phyloP scores from a whole-genome alignment of 441 rosid genomes.

The Monsonia emarginata region DNA sequence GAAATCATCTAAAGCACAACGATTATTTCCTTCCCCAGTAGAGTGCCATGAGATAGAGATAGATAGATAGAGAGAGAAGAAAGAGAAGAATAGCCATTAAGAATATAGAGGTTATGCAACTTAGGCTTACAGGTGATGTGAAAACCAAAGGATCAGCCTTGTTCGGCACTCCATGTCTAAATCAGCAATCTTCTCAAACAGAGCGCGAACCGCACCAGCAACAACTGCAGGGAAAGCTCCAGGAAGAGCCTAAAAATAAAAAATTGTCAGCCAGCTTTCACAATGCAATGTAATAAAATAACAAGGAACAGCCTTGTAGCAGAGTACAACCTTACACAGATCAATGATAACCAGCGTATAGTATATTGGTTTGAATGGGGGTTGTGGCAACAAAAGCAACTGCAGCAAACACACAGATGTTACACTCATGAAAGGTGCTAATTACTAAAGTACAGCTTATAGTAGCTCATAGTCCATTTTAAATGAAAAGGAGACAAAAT shows the following conservation, averaged over 20 bases:
- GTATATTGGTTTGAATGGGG: slow-evolving; percentile 91
- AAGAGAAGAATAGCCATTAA: background rate
- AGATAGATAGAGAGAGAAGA: too few relatives aligned
- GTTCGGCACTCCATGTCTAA: slow-evolving; percentile 93
- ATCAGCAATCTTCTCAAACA: slow-evolving; percentile 88
- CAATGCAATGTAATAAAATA: background rate
- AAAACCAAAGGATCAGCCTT: slow-evolving; percentile 93
- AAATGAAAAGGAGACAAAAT: slow-evolving; percentile 8
- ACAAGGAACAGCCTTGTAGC: background rate
- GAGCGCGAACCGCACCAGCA: slow-evolving; percentile 96
- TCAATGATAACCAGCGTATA: slow-evolving; percentile 93
- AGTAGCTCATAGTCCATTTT: background rate
- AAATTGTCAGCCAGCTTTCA: background rate
- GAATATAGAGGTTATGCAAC: background rate
- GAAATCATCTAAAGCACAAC: background rate
- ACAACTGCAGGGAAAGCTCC: slow-evolving; percentile 99
- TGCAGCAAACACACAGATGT: slow-evolving; percentile 27
- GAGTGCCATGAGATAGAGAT: background rate
- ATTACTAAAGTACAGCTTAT: background rate
- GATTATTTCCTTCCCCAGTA: background rate
- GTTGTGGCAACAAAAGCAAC: slow-evolving; percentile 85
- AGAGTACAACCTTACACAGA: slow-evolving; percentile 75
- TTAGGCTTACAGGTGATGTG: slow-evolving; percentile 86
- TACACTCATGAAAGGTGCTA: background rate
- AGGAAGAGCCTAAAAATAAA: slow-evolving; percentile 78